A percentile compares a stretch with the other conserved stretches of the same genome.
Conservation (phyloP, 768 basidiomycete genomes). For the Mrakia hoshinonis region DNA sequence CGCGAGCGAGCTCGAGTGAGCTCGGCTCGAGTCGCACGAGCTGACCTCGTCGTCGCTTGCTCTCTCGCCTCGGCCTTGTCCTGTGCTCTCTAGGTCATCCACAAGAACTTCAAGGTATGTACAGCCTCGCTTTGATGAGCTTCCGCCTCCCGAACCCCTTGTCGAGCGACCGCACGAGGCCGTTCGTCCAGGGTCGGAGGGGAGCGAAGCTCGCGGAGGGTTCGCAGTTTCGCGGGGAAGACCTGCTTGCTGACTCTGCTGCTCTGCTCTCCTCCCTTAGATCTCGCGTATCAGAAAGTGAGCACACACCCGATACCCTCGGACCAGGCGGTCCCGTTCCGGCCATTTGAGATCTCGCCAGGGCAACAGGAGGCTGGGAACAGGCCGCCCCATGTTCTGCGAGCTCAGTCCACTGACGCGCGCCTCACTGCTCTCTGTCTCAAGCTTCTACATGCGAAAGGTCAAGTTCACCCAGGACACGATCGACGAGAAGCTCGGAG, state of each 20-base stretch:
- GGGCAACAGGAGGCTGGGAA: background rate
- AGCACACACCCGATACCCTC: background rate
- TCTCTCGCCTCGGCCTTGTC: background rate
- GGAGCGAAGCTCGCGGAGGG: background rate
- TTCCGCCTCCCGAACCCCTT: background rate
- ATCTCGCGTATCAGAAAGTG: slow-evolving; percentile 89
- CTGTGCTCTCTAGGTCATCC: slow-evolving; percentile 55
- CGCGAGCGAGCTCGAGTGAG: background rate
- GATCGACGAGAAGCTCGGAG: slow-evolving; percentile 89
- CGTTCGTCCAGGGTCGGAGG: no score
- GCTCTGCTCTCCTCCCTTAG: slow-evolving; percentile 40
- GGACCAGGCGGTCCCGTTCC: background rate
- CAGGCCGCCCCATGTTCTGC: background rate
- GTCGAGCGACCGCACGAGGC: background rate
- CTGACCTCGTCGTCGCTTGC: background rate
- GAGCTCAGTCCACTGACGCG: background rate
- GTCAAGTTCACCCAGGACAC: slow-evolving; percentile 97
- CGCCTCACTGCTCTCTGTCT: background rate
- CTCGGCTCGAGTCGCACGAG: background rate
- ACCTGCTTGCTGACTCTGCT: background rate
- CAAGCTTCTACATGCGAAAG: slow-evolving; percentile 79
- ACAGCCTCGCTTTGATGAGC: background rate
- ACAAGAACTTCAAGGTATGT: slow-evolving; percentile 60
- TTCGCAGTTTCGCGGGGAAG: background rate
- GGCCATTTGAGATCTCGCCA: background rate